These are phyloP conservation scores for Torulaspora quercuum DNA, from an alignment of 805 yeast genomes.

Conservation along the genomic window DNA sequence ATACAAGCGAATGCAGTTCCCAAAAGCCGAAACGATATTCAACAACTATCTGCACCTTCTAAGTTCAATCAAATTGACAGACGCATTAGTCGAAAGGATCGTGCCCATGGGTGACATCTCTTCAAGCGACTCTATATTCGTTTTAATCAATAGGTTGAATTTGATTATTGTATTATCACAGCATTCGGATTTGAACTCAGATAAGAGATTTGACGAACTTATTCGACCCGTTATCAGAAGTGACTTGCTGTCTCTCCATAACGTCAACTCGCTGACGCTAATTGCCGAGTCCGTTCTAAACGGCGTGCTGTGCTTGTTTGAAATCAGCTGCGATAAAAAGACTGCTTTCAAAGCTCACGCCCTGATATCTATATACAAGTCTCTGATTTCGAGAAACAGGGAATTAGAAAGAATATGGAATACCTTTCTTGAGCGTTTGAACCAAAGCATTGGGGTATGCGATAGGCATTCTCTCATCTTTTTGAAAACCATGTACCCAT, in stretches of 20 bases:
- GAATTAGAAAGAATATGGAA: constrained; percentile 12
- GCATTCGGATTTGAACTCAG: constrained; percentile 22
- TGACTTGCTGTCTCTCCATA: constrained; percentile 5
- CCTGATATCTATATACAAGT: constrained; percentile 6
- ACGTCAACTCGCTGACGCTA: constrained; percentile 3
- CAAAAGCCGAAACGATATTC: constrained; percentile 18
- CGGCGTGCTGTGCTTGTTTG: constrained; percentile 14
- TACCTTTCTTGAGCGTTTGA: constrained; percentile 14
- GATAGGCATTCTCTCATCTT: constrained; percentile 10
- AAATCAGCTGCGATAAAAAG: constrained; percentile 14
- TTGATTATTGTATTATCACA: constrained; percentile 25
- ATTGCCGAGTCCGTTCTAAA: constrained; percentile 12
- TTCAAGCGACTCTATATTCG: constrained; percentile 17
- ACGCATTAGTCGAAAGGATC: constrained; percentile 25
- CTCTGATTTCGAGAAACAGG: constrained; percentile 9
- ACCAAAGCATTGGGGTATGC: constrained; percentile 3
- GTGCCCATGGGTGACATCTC: constrained; percentile 32
- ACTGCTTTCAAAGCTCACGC: constrained; percentile 18
- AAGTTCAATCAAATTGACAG: constrained; percentile 11
- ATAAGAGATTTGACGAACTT: constrained; percentile 25
- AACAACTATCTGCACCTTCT: constrained; percentile 26
- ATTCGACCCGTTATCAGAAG: constrained; percentile 17
- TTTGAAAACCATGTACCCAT: constrained; percentile 18
- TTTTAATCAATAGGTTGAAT: constrained; percentile 31
- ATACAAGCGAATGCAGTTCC: constrained; percentile 4